Conservation (phyloP, 805 yeast species). For the Candida orba region DNA sequence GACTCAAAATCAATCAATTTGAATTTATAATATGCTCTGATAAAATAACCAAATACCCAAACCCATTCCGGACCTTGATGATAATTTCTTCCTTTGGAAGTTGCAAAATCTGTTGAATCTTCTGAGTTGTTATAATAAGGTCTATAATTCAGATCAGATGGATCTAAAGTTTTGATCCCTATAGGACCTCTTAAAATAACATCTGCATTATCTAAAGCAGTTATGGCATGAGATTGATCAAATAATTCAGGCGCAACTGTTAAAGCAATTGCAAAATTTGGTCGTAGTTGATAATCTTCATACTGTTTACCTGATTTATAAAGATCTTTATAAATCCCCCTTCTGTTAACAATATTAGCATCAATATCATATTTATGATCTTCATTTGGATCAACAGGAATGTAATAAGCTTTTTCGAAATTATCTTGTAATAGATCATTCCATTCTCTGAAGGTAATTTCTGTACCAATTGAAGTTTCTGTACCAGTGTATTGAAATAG, state of each 20-base stretch:
- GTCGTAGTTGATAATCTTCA: conserved; percentile 90
- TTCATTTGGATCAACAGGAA: conserved; percentile 59
- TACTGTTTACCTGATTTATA: conserved; percentile 75
- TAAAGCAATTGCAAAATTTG: conserved; percentile 90
- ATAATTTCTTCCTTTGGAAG: conserved; percentile 91
- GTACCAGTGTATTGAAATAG: conserved; percentile 54
- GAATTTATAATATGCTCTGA: conserved; percentile 65
- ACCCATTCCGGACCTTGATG: conserved; percentile 99
- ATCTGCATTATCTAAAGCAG: conserved; percentile 72
- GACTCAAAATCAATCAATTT: conserved; percentile 36
- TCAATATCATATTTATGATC: conserved; percentile 61
- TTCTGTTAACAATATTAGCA: conserved; percentile 62
- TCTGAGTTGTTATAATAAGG: conserved; percentile 81
- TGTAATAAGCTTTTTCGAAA: conserved; percentile 73
- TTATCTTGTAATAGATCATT: conserved; percentile 56
- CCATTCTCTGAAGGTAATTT: conserved; percentile 62
- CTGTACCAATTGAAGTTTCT: conserved; percentile 46
- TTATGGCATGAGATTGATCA: conserved; percentile 47
- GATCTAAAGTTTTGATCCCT: conserved; percentile 90
- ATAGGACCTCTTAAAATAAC: conserved; percentile 72
- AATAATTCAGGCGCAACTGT: conserved; percentile 93
- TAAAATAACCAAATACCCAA: conserved; percentile 83
- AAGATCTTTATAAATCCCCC: conserved; percentile 91
- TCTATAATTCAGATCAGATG: conserved; percentile 83
- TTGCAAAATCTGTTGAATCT: conserved; percentile 82